phyloP scores from a whole-genome alignment of 2,329 filamentous ascomycete genomes.

The Blumeria hordei region DNA sequence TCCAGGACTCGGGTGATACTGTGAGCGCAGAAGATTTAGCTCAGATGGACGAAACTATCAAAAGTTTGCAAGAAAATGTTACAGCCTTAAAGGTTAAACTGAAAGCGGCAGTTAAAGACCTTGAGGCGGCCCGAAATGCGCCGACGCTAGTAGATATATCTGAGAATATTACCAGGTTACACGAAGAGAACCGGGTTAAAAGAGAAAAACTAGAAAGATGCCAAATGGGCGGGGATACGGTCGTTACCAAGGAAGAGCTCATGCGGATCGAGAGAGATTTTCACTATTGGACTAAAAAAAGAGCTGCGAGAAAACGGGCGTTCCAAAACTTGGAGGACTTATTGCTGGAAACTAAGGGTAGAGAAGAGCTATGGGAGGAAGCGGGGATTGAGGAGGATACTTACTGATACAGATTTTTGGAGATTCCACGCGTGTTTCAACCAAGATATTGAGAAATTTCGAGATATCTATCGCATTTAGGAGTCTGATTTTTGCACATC shows the following conservation, averaged over 20 bases:
- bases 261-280: slow-evolving; percentile 21
- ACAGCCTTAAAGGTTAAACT: slow-evolving; percentile 23
- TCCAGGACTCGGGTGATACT: slow-evolving; percentile 22
- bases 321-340: slow-evolving; percentile 16
- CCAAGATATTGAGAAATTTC: too few relatives aligned
- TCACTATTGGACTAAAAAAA: slow-evolving; percentile 19
- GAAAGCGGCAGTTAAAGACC: slow-evolving; percentile 21
- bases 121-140: slow-evolving; percentile 18
- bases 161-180: slow-evolving; percentile 19
- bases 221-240: slow-evolving; percentile 17
- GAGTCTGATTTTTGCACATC: too few relatives aligned
- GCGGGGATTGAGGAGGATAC: slow-evolving; percentile 10
- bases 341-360: slow-evolving; percentile 22
- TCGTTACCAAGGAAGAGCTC: slow-evolving; percentile 23
- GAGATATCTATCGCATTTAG: too few relatives aligned
- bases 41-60: slow-evolving; percentile 24
- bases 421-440: too few relatives aligned
- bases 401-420: too few relatives aligned
- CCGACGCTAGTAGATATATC: slow-evolving; percentile 27
- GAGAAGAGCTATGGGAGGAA: slow-evolving; percentile 23
- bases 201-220: slow-evolving; percentile 18
- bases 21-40: slow-evolving; percentile 23
- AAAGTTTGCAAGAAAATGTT: slow-evolving; percentile 20
- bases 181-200: slow-evolving; percentile 20
- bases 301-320: slow-evolving; percentile 11